These are phyloP conservation scores for Fraxinus quadrangulata DNA, from an alignment of 257 asterid species.

Conservation along the genomic window DNA sequence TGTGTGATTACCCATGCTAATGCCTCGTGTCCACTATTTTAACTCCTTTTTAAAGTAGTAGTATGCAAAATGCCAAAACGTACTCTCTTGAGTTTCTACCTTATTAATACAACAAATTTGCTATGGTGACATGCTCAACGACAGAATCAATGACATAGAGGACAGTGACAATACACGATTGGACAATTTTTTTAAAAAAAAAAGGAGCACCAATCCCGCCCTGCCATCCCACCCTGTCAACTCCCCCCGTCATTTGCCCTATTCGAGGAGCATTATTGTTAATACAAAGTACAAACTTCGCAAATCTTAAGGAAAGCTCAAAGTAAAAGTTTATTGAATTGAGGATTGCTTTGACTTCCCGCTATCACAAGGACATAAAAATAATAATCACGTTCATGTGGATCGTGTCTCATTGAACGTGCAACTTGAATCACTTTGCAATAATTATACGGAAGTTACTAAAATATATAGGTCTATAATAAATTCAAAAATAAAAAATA, in stretches of 20 bases:
- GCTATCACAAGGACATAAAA: conserved; percentile 5
- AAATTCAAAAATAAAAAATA: no score
- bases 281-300: conserved; percentile 24
- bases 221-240: no score
- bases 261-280: no score
- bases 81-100: conserved; percentile 40
- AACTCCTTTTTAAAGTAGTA: not conserved
- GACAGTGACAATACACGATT: no score
- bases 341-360: conserved; percentile 34
- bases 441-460: not conserved
- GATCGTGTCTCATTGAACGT: no score
- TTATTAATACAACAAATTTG: not conserved
- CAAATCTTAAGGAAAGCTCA: conserved; percentile 52
- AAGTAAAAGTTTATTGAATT: conserved; percentile 28
- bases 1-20: not conserved
- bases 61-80: conserved; percentile 21
- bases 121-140: no score
- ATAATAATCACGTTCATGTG: no score
- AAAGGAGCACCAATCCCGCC: no score
- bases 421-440: not conserved
- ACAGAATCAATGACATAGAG: no score
- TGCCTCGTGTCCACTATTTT: not conserved
- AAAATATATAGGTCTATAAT: no score
- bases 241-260: no score
- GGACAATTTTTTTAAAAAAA: no score